phyloP scores from a whole-genome alignment of 495 filamentous ascomycete species.

The Xylaria venustula region DNA sequence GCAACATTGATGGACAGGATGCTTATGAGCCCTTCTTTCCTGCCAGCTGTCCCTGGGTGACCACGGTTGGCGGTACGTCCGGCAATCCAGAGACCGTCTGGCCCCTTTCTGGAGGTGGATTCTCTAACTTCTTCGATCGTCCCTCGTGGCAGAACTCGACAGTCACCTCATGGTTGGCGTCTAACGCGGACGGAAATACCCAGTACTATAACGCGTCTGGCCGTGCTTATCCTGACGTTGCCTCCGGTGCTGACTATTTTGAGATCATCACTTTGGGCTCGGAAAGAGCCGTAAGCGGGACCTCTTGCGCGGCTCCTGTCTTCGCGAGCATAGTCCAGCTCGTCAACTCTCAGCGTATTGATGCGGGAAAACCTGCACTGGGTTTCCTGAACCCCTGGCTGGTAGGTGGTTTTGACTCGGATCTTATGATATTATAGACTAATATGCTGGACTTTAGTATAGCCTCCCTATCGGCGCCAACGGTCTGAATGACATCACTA shows the following conservation, averaged over 20 bases:
- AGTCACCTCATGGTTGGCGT: constrained; percentile 46
- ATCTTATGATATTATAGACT: neutral
- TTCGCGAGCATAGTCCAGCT: constrained; percentile 48
- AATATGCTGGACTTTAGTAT: neutral
- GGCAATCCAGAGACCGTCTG: neutral
- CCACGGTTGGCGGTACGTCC: constrained; percentile 26
- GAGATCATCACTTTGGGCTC: constrained; percentile 22
- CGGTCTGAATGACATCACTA: neutral
- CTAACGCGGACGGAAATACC: constrained; percentile 19
- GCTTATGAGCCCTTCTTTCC: neutral
- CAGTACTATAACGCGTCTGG: constrained; percentile 51
- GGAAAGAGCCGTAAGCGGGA: constrained; percentile 17
- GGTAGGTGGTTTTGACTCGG: neutral
- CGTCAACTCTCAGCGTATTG: constrained; percentile 57
- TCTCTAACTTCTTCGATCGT: constrained; percentile 55
- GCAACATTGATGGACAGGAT: neutral
- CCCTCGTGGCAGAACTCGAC: constrained; percentile 56
- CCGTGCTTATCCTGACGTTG: constrained; percentile 62
- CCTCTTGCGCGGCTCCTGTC: constrained; percentile 24
- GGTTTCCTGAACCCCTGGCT: constrained; percentile 58
- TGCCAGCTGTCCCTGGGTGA: neutral
- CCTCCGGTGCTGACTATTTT: constrained; percentile 50
- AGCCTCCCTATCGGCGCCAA: neutral
- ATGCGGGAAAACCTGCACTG: constrained; percentile 49
- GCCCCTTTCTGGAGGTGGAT: constrained; percentile 56